Evolutionary conservation across 441 rosid genomes (phyloP), one percentile per base, ranked within the genome.

Genomic region (Lepidium campestre): DNA sequence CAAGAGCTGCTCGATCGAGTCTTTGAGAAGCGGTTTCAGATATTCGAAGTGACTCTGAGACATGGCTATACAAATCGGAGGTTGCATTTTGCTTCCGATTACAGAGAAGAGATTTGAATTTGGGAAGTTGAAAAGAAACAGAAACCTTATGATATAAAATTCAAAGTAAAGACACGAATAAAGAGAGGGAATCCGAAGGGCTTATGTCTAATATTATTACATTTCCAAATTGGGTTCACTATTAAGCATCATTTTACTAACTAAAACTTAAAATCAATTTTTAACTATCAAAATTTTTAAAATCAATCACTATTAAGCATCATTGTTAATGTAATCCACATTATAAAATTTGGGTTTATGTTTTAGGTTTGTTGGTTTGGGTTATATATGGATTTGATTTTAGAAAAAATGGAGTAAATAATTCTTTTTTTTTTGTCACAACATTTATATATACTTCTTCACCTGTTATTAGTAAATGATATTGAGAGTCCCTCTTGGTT

Each of bases 1-100:
- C 29, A 87, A 41, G 56, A 87, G 80, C 46, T 84, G 86, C 68
- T 83, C 80, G 42, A 83, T 48, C 1, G 96, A 89, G 64, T 89
- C 96, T 27, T 70, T 67, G 31, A 89, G 71, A 61, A 87, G 78
- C 35, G 77, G 77, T 20, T 80, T 82, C 23, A 76, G 76, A 41
- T 57, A 46, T 44, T 72, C 74, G 48, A 63, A 61, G 20, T 77
- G 56, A 18, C 47, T 68, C 23, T 58, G 42, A 53, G 18, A 34
- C 12, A 4, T 31, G 59, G 50, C 75, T 27, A 10, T 39, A 4
- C 57, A 45, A 32, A 58, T 70, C 25, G 72, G 55, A 42, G 63
- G 45, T 29, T 55, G 46, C 62, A 53, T 71, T 53, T 66, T 69
- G 77, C 80, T 77, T 18, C 20, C 34, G 58, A 50, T 31, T 53